These are phyloP conservation scores for Neoscytalidium dimidiatum DNA, from an alignment of 2,329 filamentous ascomycete species.

Conservation along the genomic window DNA sequence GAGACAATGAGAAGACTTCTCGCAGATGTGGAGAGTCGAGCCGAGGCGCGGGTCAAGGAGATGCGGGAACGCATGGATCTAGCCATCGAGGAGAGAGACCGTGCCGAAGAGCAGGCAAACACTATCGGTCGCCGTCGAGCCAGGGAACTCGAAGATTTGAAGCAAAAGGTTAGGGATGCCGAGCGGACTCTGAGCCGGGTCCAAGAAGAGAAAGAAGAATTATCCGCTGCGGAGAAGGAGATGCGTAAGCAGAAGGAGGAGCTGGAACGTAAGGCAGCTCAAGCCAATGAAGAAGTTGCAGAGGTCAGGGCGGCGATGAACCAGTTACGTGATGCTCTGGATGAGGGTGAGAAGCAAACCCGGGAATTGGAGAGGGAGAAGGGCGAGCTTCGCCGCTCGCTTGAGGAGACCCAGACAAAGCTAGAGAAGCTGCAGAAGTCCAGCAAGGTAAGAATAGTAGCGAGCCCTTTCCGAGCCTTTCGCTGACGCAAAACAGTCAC, in stretches of 20 bases:
- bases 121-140: constrained; percentile 73
- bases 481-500: constrained; percentile 38
- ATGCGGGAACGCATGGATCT: constrained; percentile 87
- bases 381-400: constrained; percentile 68
- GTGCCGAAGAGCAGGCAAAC: constrained; percentile 86
- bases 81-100: constrained; percentile 90
- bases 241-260: constrained; percentile 74
- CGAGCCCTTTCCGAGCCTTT: neutral
- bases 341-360: constrained; percentile 83
- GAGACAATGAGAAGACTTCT: constrained; percentile 93
- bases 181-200: constrained; percentile 75
- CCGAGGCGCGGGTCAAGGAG: constrained; percentile 80
- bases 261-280: constrained; percentile 69
- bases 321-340: constrained; percentile 76
- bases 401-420: constrained; percentile 75
- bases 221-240: constrained; percentile 72
- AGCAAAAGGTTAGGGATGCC: constrained; percentile 74
- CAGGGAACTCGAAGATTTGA: constrained; percentile 85
- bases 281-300: constrained; percentile 69
- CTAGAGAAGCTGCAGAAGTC: constrained; percentile 79
- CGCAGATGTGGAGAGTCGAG: constrained; percentile 79
- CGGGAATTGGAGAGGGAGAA: constrained; percentile 83
- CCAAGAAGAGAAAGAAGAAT: constrained; percentile 73
- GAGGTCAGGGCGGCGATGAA: constrained; percentile 77
- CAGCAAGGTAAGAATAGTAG: constrained; percentile 48